A percentile compares a stretch with the other conserved stretches of the same genome.
Evolutionary conservation across 768 basidiomycete species (phyloP).

Genomic region (Phylloporus arenicola): DNA sequence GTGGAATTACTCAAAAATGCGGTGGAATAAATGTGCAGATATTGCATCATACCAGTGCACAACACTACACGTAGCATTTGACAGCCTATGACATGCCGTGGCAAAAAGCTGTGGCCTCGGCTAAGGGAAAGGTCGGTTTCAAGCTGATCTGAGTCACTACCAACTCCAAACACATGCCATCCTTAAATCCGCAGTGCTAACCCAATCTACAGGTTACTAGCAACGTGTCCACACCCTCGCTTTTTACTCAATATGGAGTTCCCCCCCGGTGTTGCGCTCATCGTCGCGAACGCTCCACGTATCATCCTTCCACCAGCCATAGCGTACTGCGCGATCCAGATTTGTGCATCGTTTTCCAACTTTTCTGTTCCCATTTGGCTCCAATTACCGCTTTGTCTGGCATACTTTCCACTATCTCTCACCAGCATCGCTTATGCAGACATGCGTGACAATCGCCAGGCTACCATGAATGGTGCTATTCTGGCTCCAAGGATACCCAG

Average conservation of each 20-base stretch:
- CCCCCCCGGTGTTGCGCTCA: conserved; percentile 30
- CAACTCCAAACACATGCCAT: neutral
- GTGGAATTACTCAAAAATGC: too few species aligned
- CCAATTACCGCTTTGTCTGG: conserved; percentile 10
- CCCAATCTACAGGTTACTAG: neutral
- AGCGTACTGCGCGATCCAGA: conserved; percentile 8
- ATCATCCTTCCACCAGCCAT: conserved; percentile 16
- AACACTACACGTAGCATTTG: too few species aligned
- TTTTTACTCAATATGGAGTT: conserved; percentile 4
- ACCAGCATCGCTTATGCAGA: conserved; percentile 13
- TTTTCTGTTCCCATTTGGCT: conserved; percentile 14
- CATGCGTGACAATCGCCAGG: conserved; percentile 10
- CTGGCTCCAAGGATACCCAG: conserved; percentile 32
- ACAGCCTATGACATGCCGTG: too few species aligned
- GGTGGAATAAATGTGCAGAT: too few species aligned
- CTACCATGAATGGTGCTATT: conserved; percentile 24
- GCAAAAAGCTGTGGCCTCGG: too few species aligned
- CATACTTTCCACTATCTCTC: conserved; percentile 24
- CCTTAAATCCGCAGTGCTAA: neutral
- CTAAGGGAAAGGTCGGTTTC: too few species aligned
- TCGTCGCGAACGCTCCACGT: conserved; percentile 23
- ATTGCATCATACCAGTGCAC: too few species aligned
- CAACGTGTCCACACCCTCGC: neutral
- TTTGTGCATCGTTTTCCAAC: conserved; percentile 8
- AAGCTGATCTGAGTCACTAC: too few species aligned